Conservation (phyloP, 257 asterid species). For the Solanum neorickii region DNA sequence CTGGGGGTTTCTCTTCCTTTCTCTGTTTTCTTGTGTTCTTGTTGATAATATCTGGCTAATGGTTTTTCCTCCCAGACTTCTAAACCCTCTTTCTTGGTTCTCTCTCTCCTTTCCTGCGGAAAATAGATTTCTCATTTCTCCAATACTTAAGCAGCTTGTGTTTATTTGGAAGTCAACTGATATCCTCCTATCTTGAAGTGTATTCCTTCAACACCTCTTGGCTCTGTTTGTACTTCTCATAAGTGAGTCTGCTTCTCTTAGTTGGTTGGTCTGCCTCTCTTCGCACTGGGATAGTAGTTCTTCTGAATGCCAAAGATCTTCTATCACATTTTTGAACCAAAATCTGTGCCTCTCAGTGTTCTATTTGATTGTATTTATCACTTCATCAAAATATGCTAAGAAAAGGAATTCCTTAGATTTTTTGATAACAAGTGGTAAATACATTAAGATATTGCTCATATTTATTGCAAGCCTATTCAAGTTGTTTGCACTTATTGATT, state of each 20-base stretch:
- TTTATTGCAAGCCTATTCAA: neutral
- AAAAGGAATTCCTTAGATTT: neutral
- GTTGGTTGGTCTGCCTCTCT: neutral
- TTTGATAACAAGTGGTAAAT: neutral
- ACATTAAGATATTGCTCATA: neutral
- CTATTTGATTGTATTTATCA: neutral
- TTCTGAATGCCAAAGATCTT: neutral
- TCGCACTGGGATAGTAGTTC: neutral
- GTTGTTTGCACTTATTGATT: neutral
- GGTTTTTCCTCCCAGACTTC: neutral
- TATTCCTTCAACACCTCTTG: neutral
- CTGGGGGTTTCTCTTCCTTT: neutral
- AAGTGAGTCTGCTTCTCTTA: neutral
- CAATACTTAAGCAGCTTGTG: neutral
- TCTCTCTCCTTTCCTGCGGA: neutral
- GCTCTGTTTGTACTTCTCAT: neutral
- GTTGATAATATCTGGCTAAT: neutral
- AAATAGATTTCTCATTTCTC: neutral
- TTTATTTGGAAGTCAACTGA: neutral
- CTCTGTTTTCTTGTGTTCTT: neutral
- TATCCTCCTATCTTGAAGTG: neutral
- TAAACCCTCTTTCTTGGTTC: neutral
- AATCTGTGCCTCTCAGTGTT: neutral
- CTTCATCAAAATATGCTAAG: neutral
- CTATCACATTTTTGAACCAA: neutral